Evolutionary conservation across 1,139 yeast species (phyloP), one percentile per base, ranked within the genome.

Genomic region (Nakaseomyces kungkrabaensis): DNA sequence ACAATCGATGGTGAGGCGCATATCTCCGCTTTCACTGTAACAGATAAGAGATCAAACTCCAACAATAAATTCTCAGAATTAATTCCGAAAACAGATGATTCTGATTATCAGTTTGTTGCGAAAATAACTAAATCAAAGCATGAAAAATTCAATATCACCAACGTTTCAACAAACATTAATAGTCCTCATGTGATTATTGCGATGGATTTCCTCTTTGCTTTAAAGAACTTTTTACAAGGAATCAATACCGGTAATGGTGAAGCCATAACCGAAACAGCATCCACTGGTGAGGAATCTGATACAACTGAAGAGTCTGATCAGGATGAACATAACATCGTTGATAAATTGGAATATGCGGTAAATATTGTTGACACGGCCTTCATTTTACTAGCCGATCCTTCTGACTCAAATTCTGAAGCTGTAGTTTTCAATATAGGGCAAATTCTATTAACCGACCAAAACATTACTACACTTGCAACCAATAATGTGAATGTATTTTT

Each of bases 381-480:
- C 17, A 79, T 87, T 37, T 67, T 94, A 37, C 70, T 94, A 47
- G 96, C 96, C 0, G 88, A 90, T 63, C 87, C 96, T 1, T 74
- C 84, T 1, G 71, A 74, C 10, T 62, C 67, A 1, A 77, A 82
- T 54, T 80, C 96, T 0, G 95, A 90, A 59, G 98, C 98, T 0
- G 76, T 92, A 52, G 96, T 92, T 1, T 85, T 92, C 68, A 86
- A 87, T 58, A 81, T 89, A 17, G 95, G 85, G 51, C 96, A 90
- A 60, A 68, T 90, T 7, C 70, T 85, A 45, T 61, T 88, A 4
- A 77, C 92, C 0, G 81, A 85, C 54, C 89, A 85, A 59, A 79
- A 81, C 52, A 74, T 79, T 2, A 51, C 60, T 0, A 78, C 90
- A 1, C 66, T 89, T 7, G 81, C 90, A 17, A 83, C 87, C 0